Conservation (phyloP, 768 basidiomycete species). For the Gloeostereum incarnatum region DNA sequence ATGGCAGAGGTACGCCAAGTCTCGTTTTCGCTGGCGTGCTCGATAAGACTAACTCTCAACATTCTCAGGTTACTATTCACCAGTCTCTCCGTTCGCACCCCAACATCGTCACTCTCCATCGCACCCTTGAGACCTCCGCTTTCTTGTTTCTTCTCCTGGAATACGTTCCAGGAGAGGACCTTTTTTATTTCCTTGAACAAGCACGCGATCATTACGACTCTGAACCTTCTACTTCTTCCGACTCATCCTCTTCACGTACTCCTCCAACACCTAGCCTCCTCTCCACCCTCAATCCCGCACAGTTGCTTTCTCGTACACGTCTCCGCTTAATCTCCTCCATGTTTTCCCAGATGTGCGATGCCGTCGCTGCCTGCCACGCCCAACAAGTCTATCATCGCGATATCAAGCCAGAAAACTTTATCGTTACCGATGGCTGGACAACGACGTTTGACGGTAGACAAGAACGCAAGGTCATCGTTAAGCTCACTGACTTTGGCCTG, state of each 20-base stretch:
- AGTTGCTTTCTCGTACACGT: conserved; percentile 79
- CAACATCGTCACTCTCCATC: conserved; percentile 92
- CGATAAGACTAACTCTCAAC: conserved; percentile 7
- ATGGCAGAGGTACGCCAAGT: conserved; percentile 66
- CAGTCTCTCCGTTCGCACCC: conserved; percentile 84
- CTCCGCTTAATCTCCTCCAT: conserved; percentile 92
- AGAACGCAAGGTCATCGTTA: conserved; percentile 89
- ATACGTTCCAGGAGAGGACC: conserved; percentile 93
- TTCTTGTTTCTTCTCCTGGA: conserved; percentile 91
- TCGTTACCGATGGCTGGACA: conserved; percentile 76
- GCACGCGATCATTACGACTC: conserved; percentile 78
- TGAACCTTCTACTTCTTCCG: conserved; percentile 23
- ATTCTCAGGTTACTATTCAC: conserved; percentile 77
- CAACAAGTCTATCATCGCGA: conserved; percentile 91
- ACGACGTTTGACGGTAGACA: conserved; percentile 43
- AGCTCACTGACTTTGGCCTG: conserved; percentile 94
- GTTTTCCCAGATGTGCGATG: conserved; percentile 99
- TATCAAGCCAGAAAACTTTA: conserved; percentile 99
- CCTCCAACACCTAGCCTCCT: conserved; percentile 93
- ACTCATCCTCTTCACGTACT: conserved; percentile 47
- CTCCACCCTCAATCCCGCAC: conserved; percentile 67
- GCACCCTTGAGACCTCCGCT: conserved; percentile 85
- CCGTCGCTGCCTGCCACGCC: conserved; percentile 89
- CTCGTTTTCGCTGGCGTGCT: conserved; percentile 3
- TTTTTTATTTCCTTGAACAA: conserved; percentile 98